Evolutionary conservation across 768 basidiomycete genomes (phyloP), one percentile per base, ranked within the genome.

Genomic region (Boletus edulis): DNA sequence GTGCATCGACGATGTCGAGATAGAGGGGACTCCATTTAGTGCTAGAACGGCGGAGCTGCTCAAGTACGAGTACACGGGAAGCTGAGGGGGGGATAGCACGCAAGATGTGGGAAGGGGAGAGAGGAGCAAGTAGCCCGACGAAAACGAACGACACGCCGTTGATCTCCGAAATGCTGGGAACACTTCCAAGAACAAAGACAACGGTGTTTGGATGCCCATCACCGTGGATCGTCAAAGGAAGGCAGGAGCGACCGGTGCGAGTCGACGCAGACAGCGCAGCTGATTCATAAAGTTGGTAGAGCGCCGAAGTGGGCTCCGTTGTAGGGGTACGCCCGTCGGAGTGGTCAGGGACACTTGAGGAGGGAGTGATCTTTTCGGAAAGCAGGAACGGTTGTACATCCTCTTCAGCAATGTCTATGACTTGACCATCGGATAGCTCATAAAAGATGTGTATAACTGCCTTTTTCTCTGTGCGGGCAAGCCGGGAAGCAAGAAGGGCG

Each of bases 381-480:
- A 81, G 73, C 7, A 93, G 71, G 73, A 91, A 89, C 0, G 80
- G 75, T 29, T 76, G 75, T 9, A 90, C 75, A 38, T 81, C 73
- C 27, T 83, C 84, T 57, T 85, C 85, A 10, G 79, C 61, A 14
- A 89, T 72, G 59, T 86, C 80, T 18, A 77, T 72, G 12, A 81
- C 66, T 7, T 67, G 59, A 27, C 78, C 75, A 20, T 73, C 67
- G 2, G 68, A 68, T 3, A 65, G 72, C 9, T 76, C 65, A 62
- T 88, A 85, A 72, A 94, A 97, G 14, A 81, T 85, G 67, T 98
- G 96, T 24, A 97, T 76, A n/a, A 96, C 91, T 6, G 87, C 85
- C 61, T 83, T 87, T 52, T 77, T 76, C 62, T 89, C 83, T 8
- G 78, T 69, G 37, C 79, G 79, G 0, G 96, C 91, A 47, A 98